Evolutionary conservation across 257 asterid genomes (phyloP).

Genomic region (Solanum sparsipilum): DNA sequence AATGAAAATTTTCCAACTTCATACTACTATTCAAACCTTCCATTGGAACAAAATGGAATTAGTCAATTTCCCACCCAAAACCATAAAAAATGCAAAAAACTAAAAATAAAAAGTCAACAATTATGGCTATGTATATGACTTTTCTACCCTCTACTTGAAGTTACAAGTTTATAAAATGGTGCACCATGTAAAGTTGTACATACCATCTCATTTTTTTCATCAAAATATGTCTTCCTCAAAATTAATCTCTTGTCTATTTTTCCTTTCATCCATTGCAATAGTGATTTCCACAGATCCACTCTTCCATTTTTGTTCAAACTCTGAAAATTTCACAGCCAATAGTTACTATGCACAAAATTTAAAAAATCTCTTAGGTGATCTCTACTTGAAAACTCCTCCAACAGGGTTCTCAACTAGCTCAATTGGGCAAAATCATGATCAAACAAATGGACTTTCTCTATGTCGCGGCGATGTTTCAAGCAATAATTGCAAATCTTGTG

Average conservation of each 20-base stretch:
- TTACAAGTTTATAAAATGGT: background rate
- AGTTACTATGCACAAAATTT: slow-evolving; percentile 13
- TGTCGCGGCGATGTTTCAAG: slow-evolving; percentile 28
- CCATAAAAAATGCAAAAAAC: background rate
- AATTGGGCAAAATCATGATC: slow-evolving; percentile 7
- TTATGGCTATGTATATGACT: background rate
- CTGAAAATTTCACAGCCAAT: slow-evolving; percentile 17
- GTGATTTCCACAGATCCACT: slow-evolving; percentile 13
- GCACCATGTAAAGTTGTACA: background rate
- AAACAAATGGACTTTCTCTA: slow-evolving; percentile 21
- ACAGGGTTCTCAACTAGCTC: slow-evolving; percentile 20
- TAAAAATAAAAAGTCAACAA: background rate
- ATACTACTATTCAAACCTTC: background rate
- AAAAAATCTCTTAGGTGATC: slow-evolving; percentile 4
- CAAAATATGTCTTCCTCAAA: background rate
- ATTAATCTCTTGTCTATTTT: background rate
- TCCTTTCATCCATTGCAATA: background rate
- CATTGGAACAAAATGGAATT: background rate
- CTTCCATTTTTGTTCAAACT: slow-evolving; percentile 19
- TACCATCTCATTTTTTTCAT: background rate
- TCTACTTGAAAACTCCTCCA: slow-evolving; percentile 22
- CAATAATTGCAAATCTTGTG: slow-evolving; percentile 16
- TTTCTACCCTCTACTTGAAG: background rate
- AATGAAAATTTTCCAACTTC: background rate
- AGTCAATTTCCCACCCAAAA: background rate